Base-by-base conservation (phyloP, 2,329 filamentous ascomycete genomes). In the Apiospora sp. region DNA sequence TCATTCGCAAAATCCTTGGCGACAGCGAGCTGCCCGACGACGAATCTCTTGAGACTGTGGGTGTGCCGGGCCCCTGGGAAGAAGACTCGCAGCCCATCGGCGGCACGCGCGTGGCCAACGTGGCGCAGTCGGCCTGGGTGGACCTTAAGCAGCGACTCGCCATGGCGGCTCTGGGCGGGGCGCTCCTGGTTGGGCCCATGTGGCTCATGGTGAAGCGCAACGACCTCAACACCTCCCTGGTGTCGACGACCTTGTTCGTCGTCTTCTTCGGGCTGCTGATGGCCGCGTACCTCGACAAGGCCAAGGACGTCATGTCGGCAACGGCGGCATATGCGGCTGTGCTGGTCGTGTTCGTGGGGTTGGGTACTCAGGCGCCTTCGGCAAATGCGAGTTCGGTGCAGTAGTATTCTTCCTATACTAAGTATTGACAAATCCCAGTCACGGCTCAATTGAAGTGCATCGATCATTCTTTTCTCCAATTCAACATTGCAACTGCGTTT, bases 171-270 rank as follows among this genome's bases (percentile, higher is more conserved):
- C 34, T 72, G 58, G 77, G 68, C 30, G 75, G 72, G 6, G 37
- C 54, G 12, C 76, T 78, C 58, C 73, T 77, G 13, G 73, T 77
- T 13, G 74, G 70, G 16, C 76, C 75, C 1, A 77, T 78, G 77
- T 77, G 75, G 75, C 54, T 78, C 12, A 78, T 78, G 77, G 72
- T 78, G 22, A 34, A 75, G 22, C 72, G 70, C 8, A 72, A 68
- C 30, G 51, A 34, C 2, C 49, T 70, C 2, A 71, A 72, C 67
- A 73, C 74, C 0, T 61, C 54, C 1, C 69, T 78, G 1, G 34
- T 71, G 7, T 67, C 74, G 37, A 74, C 76, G 0, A 74, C 76
- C 22, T 75, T 24, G 0, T 77, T 76, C n/a, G 76, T 78, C 19
- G 43, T 69, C 0, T 70, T 24, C 0, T 77, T 76, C 68, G 76